Base-by-base conservation (phyloP, 2,329 filamentous ascomycete genomes). In the Diaporthe vexans region DNA sequence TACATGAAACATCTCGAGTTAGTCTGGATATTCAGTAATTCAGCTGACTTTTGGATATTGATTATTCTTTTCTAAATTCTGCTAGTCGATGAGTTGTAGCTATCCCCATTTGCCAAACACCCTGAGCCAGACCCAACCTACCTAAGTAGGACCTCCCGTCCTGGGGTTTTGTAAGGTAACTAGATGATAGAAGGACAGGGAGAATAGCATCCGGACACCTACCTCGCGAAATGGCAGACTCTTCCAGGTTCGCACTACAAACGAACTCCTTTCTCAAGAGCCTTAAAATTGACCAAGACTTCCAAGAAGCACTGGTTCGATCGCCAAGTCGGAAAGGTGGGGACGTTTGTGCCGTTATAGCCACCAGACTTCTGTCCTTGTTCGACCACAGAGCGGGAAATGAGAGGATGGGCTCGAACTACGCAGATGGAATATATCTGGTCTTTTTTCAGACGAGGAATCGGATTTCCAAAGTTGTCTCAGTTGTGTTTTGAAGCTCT, bases 261-360 rank as follows among this genome's bases (percentile, higher is more conserved):
- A 57, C 29, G 52, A 5, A n/a, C 9, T n/a, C 29, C 56, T 8
- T 57, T 17, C 56, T 10, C 21, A 58, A 58, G 56, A 21, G 19
- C 19, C 56, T 9, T 37, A 29, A 58, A 58, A 58, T 58, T 58
- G 19, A 37, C 19, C 56, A 58, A 58, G 56, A 58, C 56, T 58
- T 58, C 56, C 56, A 58, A 58, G 54, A 57, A 35, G 29, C 11
- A 58, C 8, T 58, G 19, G 56, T 58, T n/a, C 19, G 19, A n/a
- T n/a, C 19, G 56, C 56, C 33, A 58, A 37, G 56, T 58, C 33
- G 56, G 56, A 58, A 24, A 40, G 33, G 56, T 58, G 56, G 56
- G 33, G 33, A 58, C 33, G 24, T 10, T 10, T 4, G 56, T 58
- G 56, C 56, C 56, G 56, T 58, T 37, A 24, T 37, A 58, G 33